phyloP scores from a whole-genome alignment of 2,329 filamentous ascomycete genomes.

The Camillea tinctor region DNA sequence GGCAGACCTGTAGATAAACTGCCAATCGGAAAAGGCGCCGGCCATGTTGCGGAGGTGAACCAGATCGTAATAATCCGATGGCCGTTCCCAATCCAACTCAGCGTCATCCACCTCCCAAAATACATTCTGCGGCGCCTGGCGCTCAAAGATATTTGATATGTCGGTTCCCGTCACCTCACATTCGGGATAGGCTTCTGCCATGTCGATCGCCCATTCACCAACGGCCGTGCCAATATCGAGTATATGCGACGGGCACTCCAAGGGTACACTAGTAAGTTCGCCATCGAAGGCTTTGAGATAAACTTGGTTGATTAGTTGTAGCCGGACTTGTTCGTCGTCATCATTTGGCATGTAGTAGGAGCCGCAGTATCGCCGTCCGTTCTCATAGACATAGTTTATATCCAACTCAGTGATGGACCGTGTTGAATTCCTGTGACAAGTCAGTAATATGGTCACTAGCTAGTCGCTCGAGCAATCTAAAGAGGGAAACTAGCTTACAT shows the following conservation, averaged over 20 bases:
- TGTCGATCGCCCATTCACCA: slow-evolving; percentile 51
- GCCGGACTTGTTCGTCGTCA: slow-evolving; percentile 61
- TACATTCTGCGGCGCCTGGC: slow-evolving; percentile 55
- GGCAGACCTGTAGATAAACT: slow-evolving; percentile 51
- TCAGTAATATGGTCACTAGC: slow-evolving; percentile 8
- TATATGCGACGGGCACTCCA: slow-evolving; percentile 43
- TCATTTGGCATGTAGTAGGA: slow-evolving; percentile 68
- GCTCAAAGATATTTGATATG: slow-evolving; percentile 58
- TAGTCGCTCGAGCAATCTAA: not conserved
- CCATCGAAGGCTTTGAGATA: slow-evolving; percentile 52
- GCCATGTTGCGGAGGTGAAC: slow-evolving; percentile 57
- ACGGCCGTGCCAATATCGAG: slow-evolving; percentile 61
- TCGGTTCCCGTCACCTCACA: slow-evolving; percentile 60
- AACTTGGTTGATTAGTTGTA: slow-evolving; percentile 62
- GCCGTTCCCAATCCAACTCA: slow-evolving; percentile 56
- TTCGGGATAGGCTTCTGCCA: slow-evolving; percentile 52
- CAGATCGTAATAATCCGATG: slow-evolving; percentile 51
- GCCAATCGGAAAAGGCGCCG: slow-evolving; percentile 57
- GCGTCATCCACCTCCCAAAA: slow-evolving; percentile 61
- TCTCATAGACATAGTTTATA: slow-evolving; percentile 57
- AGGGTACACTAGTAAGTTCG: slow-evolving; percentile 43
- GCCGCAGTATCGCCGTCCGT: slow-evolving; percentile 62
- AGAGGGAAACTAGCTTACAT: slow-evolving; percentile 41
- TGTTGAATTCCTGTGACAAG: slow-evolving; percentile 35
- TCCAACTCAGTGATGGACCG: slow-evolving; percentile 49